Percentiles rank a stretch among this genome's conserved stretches.
Conservation (phyloP, 345 rosid genomes). For the Citrus reticulata region DNA sequence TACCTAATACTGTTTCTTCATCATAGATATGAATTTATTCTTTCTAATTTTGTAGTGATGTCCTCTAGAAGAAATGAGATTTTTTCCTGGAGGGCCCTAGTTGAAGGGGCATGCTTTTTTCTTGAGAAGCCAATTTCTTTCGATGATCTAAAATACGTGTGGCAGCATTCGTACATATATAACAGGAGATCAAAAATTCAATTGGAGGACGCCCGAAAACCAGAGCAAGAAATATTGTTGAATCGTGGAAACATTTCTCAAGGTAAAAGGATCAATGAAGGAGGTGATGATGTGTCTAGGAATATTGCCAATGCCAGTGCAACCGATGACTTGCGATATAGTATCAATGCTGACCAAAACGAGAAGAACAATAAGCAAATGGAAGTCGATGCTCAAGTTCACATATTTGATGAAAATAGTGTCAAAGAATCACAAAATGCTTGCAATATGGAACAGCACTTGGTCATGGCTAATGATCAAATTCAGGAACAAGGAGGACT, state of each 20-base stretch:
- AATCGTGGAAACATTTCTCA: neutral
- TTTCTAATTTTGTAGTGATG: conserved; percentile 33
- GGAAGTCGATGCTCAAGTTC: neutral
- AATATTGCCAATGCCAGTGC: neutral
- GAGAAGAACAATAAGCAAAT: neutral
- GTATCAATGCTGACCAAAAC: neutral
- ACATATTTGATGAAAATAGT: neutral
- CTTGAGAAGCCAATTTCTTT: conserved; percentile 31
- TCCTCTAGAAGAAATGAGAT: conserved; percentile 6
- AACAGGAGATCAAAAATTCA: neutral
- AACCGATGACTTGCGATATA: neutral
- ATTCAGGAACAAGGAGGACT: neutral
- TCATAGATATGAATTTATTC: too few relatives aligned
- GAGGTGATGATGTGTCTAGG: neutral
- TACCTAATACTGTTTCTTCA: neutral
- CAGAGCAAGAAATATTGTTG: neutral
- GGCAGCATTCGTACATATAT: conserved; percentile 30
- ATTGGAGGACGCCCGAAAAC: neutral
- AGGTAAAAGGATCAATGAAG: neutral
- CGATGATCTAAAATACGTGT: conserved; percentile 36
- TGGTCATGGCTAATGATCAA: neutral
- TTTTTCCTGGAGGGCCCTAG: conserved; percentile 15
- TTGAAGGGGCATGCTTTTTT: conserved; percentile 25
- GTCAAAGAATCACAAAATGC: neutral
- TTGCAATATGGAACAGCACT: neutral